Conservation (phyloP, 2,329 filamentous ascomycete species). For the Parastagonospora nodorum region DNA sequence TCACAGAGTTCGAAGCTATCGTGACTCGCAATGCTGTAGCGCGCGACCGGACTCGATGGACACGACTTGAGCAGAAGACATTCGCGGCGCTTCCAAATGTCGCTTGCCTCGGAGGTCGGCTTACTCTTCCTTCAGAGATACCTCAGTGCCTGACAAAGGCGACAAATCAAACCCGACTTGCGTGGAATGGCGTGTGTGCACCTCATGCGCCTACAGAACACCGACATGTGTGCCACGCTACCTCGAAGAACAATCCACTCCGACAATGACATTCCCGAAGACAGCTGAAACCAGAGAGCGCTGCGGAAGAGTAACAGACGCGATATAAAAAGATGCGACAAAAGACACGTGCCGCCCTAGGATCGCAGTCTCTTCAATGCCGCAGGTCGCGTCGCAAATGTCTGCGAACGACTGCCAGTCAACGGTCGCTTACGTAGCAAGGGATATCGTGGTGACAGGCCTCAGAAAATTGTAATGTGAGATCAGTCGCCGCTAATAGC, state of each 20-base stretch:
- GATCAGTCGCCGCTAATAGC: constrained; percentile 21
- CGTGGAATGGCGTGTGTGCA: neutral
- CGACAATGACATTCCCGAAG: constrained; percentile 1
- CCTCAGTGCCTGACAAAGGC: neutral
- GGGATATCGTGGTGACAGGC: constrained; percentile 13
- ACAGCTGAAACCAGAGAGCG: constrained; percentile 11
- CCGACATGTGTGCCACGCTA: neutral
- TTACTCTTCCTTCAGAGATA: neutral
- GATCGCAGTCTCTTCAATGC: constrained; percentile 13
- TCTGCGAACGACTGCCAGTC: constrained; percentile 8
- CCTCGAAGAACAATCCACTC: neutral
- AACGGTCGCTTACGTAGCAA: constrained; percentile 6
- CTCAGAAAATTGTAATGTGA: constrained; percentile 23
- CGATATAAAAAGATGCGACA: constrained; percentile 11
- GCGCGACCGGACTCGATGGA: neutral
- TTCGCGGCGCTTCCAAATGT: neutral
- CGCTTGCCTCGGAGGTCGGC: neutral
- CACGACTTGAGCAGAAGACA: neutral
- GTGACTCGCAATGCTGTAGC: neutral
- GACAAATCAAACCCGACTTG: neutral
- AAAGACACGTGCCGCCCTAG: constrained; percentile 14
- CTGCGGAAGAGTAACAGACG: constrained; percentile 14
- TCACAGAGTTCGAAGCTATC: neutral
- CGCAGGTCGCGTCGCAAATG: constrained; percentile 11
- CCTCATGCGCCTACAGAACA: neutral